Conservation (phyloP, 2,329 filamentous ascomycete genomes). For the Nothophoma quercina region DNA sequence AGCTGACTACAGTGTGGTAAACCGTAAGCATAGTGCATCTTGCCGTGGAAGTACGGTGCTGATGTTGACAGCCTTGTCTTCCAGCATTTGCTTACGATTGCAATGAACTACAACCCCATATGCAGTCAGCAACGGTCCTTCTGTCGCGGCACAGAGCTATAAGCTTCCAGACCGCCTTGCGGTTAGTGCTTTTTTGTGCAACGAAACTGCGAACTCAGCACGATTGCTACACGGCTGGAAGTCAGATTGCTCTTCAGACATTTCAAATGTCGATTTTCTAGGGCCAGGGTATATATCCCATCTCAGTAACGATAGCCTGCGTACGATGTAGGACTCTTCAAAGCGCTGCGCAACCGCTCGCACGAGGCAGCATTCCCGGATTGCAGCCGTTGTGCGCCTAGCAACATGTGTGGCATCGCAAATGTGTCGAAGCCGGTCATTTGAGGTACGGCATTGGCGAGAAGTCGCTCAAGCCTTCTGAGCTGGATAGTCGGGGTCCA, state of each 20-base stretch:
- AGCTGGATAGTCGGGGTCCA: not conserved
- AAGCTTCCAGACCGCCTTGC: not conserved
- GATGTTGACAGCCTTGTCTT: too few species aligned
- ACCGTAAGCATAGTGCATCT: too few species aligned
- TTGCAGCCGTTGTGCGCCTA: not conserved
- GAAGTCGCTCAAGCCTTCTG: not conserved
- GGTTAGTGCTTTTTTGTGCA: not conserved
- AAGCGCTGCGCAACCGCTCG: not conserved
- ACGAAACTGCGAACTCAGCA: not conserved
- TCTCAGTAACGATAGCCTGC: not conserved
- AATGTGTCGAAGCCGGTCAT: not conserved
- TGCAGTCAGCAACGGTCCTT: not conserved
- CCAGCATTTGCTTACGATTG: too few species aligned
- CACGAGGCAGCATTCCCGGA: not conserved
- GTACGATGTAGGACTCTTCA: not conserved
- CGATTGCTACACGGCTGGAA: not conserved
- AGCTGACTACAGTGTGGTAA: too few species aligned
- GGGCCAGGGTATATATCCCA: too few species aligned
- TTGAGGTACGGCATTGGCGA: not conserved
- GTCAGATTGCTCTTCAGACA: too few species aligned
- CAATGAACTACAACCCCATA: too few species aligned
- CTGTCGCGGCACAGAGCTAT: not conserved
- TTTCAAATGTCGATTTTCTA: too few species aligned
- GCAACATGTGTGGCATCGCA: not conserved
- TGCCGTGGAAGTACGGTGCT: too few species aligned